A percentile compares a stretch with the other conserved stretches of the same genome.
phyloP scores from a whole-genome alignment of 2,329 filamentous ascomycete genomes.

The Polychaeton citri region DNA sequence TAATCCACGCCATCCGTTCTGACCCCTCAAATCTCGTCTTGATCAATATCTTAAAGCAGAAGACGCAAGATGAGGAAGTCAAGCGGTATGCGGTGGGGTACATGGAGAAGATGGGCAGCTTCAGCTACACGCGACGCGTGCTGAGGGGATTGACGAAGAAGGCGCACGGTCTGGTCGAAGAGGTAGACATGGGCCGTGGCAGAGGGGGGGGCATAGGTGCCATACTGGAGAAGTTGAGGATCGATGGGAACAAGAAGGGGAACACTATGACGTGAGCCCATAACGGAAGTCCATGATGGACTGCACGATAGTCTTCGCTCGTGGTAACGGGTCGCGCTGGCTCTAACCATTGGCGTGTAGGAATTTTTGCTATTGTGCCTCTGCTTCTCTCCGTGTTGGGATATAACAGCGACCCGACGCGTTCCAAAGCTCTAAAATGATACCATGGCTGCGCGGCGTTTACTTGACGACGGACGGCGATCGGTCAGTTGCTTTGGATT shows the following conservation, averaged over 20 bases:
- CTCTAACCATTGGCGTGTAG: no score
- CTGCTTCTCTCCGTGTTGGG: no score
- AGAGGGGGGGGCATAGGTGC: slow-evolving; percentile 25
- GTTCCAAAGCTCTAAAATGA: no score
- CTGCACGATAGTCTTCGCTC: no score
- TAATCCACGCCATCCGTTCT: slow-evolving; percentile 82
- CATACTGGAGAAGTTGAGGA: slow-evolving; percentile 28
- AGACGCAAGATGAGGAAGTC: slow-evolving; percentile 71
- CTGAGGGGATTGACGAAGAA: slow-evolving; percentile 31
- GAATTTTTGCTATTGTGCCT: no score
- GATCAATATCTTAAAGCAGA: slow-evolving; percentile 85
- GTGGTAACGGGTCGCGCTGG: no score
- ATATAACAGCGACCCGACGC: no score
- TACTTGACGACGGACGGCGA: no score
- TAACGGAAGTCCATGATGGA: not conserved
- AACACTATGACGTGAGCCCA: not conserved
- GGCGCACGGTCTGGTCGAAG: slow-evolving; percentile 28
- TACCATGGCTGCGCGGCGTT: no score
- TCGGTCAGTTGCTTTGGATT: no score
- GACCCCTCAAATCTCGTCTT: slow-evolving; percentile 64
- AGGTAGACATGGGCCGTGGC: slow-evolving; percentile 23
- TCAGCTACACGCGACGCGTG: slow-evolving; percentile 64
- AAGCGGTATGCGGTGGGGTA: slow-evolving; percentile 84
- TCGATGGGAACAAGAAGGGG: slow-evolving; percentile 16
- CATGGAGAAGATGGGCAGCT: slow-evolving; percentile 82